Percentiles rank a stretch among this genome's conserved stretches.
Evolutionary conservation across 23 red algal genomes (phyloP).

Genomic region (Porphyridium purpureum): DNA sequence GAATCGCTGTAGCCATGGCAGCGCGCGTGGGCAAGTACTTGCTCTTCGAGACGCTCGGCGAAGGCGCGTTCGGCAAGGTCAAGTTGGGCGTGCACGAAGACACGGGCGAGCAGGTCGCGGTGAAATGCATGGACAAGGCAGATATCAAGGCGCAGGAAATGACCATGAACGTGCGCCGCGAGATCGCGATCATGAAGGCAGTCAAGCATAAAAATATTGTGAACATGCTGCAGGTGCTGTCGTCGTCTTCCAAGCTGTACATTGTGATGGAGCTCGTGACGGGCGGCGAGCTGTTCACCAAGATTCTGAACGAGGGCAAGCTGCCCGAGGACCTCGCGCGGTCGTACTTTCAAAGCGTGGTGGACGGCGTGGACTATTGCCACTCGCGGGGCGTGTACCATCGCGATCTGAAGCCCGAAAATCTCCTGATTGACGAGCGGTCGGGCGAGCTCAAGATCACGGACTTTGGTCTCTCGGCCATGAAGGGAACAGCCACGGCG

Average conservation of each 20-base stretch:
- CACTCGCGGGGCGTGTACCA: slow-evolving; percentile 62
- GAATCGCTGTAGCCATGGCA: too few relatives aligned
- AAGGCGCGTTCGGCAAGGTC: slow-evolving; percentile 80
- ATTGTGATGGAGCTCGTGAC: slow-evolving; percentile 86
- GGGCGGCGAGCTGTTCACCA: slow-evolving; percentile 52
- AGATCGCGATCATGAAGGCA: slow-evolving; percentile 69
- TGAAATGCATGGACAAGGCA: slow-evolving; percentile 67
- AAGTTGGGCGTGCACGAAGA: slow-evolving; percentile 37
- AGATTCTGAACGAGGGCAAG: slow-evolving; percentile 16
- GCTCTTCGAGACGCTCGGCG: slow-evolving; percentile 50
- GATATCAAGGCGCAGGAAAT: slow-evolving; percentile 36
- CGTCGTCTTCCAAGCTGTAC: slow-evolving; percentile 37
- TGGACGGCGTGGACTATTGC: slow-evolving; percentile 69
- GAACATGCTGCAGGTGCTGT: slow-evolving; percentile 51
- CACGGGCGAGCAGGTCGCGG: slow-evolving; percentile 27
- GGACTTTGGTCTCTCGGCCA: slow-evolving; percentile 89
- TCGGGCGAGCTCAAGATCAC: slow-evolving; percentile 77
- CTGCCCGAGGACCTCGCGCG: slow-evolving; percentile 31
- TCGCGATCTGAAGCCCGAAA: slow-evolving; percentile 91
- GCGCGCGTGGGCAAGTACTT: slow-evolving; percentile 51
- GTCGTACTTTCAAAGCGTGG: slow-evolving; percentile 62
- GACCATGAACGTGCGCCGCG: slow-evolving; percentile 43
- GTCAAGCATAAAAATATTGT: slow-evolving; percentile 74
- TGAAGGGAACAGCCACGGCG: slow-evolving; percentile 23
- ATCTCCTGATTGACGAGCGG: slow-evolving; percentile 55